Base-by-base conservation (phyloP, 352 stramenopile species). In the Plasmopara halstedii region DNA sequence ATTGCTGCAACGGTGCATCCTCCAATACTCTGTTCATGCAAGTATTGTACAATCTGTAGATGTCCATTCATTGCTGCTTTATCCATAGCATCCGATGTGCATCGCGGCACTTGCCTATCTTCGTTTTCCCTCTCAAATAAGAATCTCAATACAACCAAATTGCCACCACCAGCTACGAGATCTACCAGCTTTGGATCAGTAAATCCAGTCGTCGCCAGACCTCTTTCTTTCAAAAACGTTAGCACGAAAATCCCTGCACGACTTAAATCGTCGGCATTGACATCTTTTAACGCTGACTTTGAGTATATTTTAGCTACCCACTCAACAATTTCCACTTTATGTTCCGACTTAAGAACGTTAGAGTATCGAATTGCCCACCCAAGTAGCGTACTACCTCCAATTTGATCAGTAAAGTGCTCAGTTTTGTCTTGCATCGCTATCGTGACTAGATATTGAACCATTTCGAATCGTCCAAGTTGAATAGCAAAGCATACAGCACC, bases 1-100 rank as follows among this genome's bases (percentile, higher is more conserved):
- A 86, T 79, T 6, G 71, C 71, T 2, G 53, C 43, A 5, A 46
- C 34, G 2, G 64, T 74, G 42, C 72, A 87, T 0, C 56, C 58
- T 1, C 42, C 47, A 0, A 35, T 58, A 9, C 49, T 42, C 4
- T 45, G 23, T 1, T 9, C 27, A 38, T 70, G 49, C 31, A 75
- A 57, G 46, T 63, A 75, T 26, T 46, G 32, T 18, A 72, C 58
- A 22, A 72, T 54, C 15, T 61, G 42, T n/a, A 72, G 42, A 49
- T 68, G 50, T 3, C 65, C 65, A 41, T 72, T 70, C 0, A 42
- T 18, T 17, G 65, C 65, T 4, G 65, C 58, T 9, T 48, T 58
- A 44, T 75, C 62, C 62, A 73, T 59, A 1, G 59, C 63, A n/a
- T 55, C 36, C 6, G 29, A 20, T 43, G 55, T 54, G 39, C 59